phyloP scores from a whole-genome alignment of 768 basidiomycete genomes.

The Leucocoprinus sp. region DNA sequence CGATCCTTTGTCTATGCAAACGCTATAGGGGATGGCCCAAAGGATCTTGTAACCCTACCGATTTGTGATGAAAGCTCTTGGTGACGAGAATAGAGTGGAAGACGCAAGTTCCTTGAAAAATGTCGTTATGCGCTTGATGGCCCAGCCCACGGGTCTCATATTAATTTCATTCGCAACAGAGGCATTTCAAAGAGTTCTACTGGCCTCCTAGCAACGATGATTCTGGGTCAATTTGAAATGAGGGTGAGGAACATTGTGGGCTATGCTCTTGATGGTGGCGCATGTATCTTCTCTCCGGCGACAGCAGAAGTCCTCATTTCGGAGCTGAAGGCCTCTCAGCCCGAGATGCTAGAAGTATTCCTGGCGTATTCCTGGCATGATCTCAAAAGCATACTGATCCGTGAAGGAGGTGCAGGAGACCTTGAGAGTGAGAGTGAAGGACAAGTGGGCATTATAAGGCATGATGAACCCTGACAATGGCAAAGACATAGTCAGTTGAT shows the following conservation, averaged over 20 bases:
- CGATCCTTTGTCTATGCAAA: conserved; percentile 43
- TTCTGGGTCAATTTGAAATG: conserved; percentile 32
- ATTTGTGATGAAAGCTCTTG: conserved; percentile 36
- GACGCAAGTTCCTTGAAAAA: conserved; percentile 57
- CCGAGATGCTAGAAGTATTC: conserved; percentile 33
- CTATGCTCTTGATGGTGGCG: conserved; percentile 30
- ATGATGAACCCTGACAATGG: conserved; percentile 31
- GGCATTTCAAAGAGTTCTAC: conserved; percentile 50
- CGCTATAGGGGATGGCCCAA: conserved; percentile 52
- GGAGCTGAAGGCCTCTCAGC: conserved; percentile 41
- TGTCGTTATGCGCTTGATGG: conserved; percentile 53
- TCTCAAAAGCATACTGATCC: conserved; percentile 59
- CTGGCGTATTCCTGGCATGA: conserved; percentile 35
- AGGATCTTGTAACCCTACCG: conserved; percentile 41
- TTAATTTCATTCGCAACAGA: conserved; percentile 19
- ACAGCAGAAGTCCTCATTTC: conserved; percentile 49
- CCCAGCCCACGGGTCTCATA: background rate
- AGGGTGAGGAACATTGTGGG: background rate
- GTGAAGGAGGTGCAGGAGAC: conserved; percentile 62
- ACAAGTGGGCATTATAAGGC: conserved; percentile 37
- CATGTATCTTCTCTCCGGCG: conserved; percentile 53
- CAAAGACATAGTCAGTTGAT: conserved; percentile 38
- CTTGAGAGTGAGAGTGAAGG: conserved; percentile 41
- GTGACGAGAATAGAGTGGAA: conserved; percentile 41
- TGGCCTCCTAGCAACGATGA: conserved; percentile 47